phyloP scores from a whole-genome alignment of 139 green algal genomes.

The Tetraselmis chui region DNA sequence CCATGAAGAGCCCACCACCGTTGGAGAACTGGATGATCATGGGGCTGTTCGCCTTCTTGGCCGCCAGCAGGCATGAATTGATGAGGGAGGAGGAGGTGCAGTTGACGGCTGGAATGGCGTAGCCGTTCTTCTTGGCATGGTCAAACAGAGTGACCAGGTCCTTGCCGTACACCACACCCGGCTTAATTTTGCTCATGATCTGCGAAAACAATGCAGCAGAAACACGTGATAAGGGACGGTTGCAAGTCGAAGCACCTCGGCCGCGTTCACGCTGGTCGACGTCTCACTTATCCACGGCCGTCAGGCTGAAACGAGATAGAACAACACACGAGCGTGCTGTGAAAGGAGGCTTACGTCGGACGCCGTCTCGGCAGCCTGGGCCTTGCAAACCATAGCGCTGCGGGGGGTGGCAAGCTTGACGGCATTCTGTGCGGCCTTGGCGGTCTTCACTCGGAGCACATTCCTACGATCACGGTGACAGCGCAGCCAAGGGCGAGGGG shows the following conservation, averaged over 20 bases:
- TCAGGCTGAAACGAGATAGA: not conserved
- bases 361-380: not conserved
- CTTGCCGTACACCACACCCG: constrained; percentile 19
- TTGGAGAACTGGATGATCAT: constrained; percentile 35
- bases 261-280: too few species aligned
- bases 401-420: not conserved
- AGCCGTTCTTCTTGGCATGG: constrained; percentile 20
- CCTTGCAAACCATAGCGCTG: not conserved
- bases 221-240: too few species aligned
- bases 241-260: too few species aligned
- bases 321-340: not conserved
- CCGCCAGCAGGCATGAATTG: constrained; percentile 25
- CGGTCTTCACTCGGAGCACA: not conserved
- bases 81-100: constrained; percentile 25
- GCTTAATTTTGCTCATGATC: constrained; percentile 15
- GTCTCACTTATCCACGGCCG: too few species aligned
- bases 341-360: not conserved
- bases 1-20: constrained; percentile 21
- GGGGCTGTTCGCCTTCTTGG: constrained; percentile 27
- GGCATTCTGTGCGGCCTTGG: not conserved
- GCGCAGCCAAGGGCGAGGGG: too few species aligned
- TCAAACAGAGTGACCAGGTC: constrained; percentile 19
- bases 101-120: constrained; percentile 30
- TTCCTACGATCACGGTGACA: too few species aligned
- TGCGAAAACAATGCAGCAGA: too few species aligned